Evolutionary conservation across 2,329 filamentous ascomycete genomes (phyloP), one percentile per base, ranked within the genome.

Genomic region (Thelonectria discophora): DNA sequence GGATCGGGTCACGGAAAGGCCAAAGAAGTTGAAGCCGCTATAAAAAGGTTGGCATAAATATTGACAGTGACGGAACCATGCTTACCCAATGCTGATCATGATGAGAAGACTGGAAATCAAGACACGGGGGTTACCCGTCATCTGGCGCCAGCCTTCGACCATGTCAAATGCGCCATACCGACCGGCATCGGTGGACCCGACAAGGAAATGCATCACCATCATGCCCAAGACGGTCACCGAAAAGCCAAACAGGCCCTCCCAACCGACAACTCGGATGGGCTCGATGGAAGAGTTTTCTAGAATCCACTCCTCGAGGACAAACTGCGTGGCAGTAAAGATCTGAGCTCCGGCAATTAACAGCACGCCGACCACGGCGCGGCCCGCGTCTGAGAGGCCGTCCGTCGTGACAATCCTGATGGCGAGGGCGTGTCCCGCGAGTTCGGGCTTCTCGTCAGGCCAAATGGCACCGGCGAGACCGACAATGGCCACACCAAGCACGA

Each of bases 1-100:
- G 64, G 80, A 89, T 62, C 92, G 88, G 1, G 95, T 99, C 9
- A 99, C 94, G 1, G 92, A 95, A 10, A 99, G 86, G 8, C 95
- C 95, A 77, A 99, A 99, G 82, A 97, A 99, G 80, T 99, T 99
- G 86, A 98, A 99, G 55, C 94, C 94, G 65, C 93, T 96, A 32
- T 43, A 30, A 63, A 18, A 43, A 63, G n/a, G 60, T 75, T 60
- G 72, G 43, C 21, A 47, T 15, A n/a, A 15, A 15, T 30, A 13
- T 13, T 11, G 32, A 11, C 6, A 34, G 10, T 11, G 32, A 34
- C 10, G 13, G 12, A 3, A 8, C 6, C 32, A 34, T 11, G 32
- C 67, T 68, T 86, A 96, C 91, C 94, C 94, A 71, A 99, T 99
- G 72, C 93, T 97, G 68, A 99, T 85, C 95, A 99, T 99, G 75